Evolutionary conservation across 2,329 filamentous ascomycete species (phyloP).

Genomic region (Aspergillus vadensis): DNA sequence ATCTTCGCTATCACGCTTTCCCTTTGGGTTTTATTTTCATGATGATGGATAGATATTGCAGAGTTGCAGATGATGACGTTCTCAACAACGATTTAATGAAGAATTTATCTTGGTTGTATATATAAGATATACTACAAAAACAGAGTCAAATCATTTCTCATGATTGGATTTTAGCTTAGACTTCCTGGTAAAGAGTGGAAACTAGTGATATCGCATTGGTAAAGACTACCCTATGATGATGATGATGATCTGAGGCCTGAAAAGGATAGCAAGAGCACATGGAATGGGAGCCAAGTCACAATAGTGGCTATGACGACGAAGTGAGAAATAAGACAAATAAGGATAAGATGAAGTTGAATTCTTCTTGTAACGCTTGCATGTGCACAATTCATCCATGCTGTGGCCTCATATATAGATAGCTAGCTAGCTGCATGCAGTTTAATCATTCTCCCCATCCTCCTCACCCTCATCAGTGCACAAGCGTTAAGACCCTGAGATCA

Average conservation of each 20-base stretch:
- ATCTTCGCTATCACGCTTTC: too few species aligned
- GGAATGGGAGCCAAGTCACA: neutral
- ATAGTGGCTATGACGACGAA: neutral
- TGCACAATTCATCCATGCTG: neutral
- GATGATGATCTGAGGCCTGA: neutral
- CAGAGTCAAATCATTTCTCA: neutral
- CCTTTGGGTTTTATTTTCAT: neutral
- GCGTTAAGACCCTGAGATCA: neutral
- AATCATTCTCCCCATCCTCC: too few species aligned
- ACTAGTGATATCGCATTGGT: neutral
- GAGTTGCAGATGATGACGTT: constrained; percentile 31
- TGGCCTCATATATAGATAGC: neutral
- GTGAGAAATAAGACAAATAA: neutral
- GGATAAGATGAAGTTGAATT: neutral
- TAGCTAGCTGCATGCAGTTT: neutral
- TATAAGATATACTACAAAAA: neutral
- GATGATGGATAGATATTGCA: constrained; percentile 20
- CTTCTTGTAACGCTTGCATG: neutral
- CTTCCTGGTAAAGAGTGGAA: too few species aligned
- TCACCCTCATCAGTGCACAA: neutral
- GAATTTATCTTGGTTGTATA: neutral
- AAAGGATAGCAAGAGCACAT: neutral
- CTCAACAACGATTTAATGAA: constrained; percentile 40
- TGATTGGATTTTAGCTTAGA: neutral
- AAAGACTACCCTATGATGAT: too few species aligned